phyloP scores from a whole-genome alignment of 306 rosid genomes.

The Argentina anserina region DNA sequence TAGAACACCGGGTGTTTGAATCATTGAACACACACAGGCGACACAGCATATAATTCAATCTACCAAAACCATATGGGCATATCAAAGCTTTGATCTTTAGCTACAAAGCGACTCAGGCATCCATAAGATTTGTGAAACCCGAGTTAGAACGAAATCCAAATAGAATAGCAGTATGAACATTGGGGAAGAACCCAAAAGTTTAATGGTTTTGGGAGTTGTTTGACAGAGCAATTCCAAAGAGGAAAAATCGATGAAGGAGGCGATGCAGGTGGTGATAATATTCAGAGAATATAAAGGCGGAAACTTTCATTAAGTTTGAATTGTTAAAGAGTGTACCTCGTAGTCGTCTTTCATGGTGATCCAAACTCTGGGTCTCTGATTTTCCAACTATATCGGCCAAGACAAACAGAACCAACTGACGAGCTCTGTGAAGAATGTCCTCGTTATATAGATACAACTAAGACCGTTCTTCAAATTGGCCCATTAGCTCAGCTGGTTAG shows the following conservation, averaged over 20 bases:
- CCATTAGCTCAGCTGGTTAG: constrained; percentile 72
- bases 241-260: background rate
- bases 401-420: background rate
- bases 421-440: background rate
- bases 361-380: background rate
- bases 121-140: background rate
- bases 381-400: background rate
- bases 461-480: no score
- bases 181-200: background rate
- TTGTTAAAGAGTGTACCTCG: constrained; percentile 63
- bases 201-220: background rate
- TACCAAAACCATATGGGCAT: background rate
- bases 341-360: constrained; percentile 51
- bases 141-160: background rate
- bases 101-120: background rate
- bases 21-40: background rate
- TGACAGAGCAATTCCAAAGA: background rate
- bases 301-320: background rate
- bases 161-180: background rate
- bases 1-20: background rate
- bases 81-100: background rate
- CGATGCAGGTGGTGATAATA: background rate
- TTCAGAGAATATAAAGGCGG: background rate
- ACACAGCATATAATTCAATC: no score
- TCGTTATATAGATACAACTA: no score